phyloP scores from a whole-genome alignment of 768 basidiomycete genomes.

The Serpula lacrymans region DNA sequence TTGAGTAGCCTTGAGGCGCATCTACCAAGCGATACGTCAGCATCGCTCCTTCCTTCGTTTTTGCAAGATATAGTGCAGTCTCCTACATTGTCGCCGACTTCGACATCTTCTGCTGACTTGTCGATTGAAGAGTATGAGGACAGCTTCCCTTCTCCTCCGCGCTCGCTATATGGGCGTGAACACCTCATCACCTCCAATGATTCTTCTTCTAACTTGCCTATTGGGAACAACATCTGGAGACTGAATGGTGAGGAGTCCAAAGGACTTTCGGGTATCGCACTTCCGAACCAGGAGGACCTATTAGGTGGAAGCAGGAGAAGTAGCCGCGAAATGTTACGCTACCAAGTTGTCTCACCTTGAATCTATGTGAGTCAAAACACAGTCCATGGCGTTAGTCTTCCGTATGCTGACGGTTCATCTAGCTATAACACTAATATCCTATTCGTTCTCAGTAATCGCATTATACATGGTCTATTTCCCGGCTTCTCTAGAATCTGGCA shows the following conservation, averaged over 20 bases:
- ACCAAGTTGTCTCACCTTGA: slow-evolving; percentile 14
- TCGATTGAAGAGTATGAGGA: slow-evolving; percentile 58
- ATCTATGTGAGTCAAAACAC: slow-evolving; percentile 12
- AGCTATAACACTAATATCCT: background rate
- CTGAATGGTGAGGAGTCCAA: slow-evolving; percentile 70
- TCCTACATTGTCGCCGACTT: slow-evolving; percentile 61
- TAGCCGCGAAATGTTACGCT: slow-evolving; percentile 35
- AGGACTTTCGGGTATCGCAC: slow-evolving; percentile 46
- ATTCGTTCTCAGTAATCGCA: no score
- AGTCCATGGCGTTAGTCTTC: background rate
- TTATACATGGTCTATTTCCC: no score
- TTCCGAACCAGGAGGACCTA: slow-evolving; percentile 40
- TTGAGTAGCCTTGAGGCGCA: slow-evolving; percentile 20
- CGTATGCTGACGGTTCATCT: no score
- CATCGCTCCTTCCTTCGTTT: slow-evolving; percentile 69
- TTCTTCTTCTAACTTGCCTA: slow-evolving; percentile 26
- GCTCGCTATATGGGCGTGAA: slow-evolving; percentile 22
- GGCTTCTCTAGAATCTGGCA: no score
- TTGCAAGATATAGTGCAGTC: slow-evolving; percentile 71
- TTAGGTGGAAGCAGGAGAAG: slow-evolving; percentile 36
- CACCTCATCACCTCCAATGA: slow-evolving; percentile 23
- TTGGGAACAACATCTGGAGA: slow-evolving; percentile 61
- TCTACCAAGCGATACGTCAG: slow-evolving; percentile 32
- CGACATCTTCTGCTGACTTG: slow-evolving; percentile 62
- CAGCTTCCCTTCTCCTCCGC: slow-evolving; percentile 22